These are phyloP conservation scores for Strobilomyces confusus DNA, from an alignment of 768 basidiomycete species.

Conservation along the genomic window DNA sequence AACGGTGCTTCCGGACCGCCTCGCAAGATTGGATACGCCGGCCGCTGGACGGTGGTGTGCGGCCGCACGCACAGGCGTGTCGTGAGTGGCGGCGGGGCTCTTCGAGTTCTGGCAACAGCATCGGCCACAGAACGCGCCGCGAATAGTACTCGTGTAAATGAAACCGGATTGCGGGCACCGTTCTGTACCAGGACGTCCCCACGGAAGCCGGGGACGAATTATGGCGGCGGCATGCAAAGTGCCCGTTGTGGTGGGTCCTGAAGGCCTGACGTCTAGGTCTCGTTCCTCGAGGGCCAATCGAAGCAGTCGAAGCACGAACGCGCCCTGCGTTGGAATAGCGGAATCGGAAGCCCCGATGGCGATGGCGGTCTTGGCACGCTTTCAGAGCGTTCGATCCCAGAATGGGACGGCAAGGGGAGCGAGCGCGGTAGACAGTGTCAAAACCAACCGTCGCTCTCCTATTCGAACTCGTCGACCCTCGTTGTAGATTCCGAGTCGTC, in stretches of 20 bases:
- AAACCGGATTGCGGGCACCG: conserved; percentile 1
- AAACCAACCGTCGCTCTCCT: conserved; percentile 7
- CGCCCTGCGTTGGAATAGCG: conserved; percentile 16
- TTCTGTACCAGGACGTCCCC: conserved; percentile 9
- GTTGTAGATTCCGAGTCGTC: conserved; percentile 5
- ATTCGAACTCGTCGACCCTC: conserved; percentile 11
- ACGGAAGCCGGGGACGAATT: conserved; percentile 9
- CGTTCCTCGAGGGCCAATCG: conserved; percentile 19
- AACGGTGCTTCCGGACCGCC: conserved; percentile 9
- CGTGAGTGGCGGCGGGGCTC: conserved; percentile 9
- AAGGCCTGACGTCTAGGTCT: conserved; percentile 7
- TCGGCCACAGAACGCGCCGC: background rate
- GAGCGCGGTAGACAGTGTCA: conserved; percentile 8
- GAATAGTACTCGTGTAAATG: conserved; percentile 8
- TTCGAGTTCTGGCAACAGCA: background rate
- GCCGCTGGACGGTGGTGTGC: background rate
- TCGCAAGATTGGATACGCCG: background rate
- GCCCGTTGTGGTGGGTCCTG: background rate
- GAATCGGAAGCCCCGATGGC: conserved; percentile 29
- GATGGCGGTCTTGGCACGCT: conserved; percentile 21
- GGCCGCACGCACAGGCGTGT: background rate
- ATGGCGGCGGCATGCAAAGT: conserved; percentile 10
- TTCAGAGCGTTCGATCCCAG: conserved; percentile 6
- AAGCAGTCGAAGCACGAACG: conserved; percentile 14
- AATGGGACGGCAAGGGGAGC: conserved; percentile 16